These are phyloP conservation scores for Boechera retrofracta DNA, from an alignment of 345 rosid genomes.

Conservation along the genomic window DNA sequence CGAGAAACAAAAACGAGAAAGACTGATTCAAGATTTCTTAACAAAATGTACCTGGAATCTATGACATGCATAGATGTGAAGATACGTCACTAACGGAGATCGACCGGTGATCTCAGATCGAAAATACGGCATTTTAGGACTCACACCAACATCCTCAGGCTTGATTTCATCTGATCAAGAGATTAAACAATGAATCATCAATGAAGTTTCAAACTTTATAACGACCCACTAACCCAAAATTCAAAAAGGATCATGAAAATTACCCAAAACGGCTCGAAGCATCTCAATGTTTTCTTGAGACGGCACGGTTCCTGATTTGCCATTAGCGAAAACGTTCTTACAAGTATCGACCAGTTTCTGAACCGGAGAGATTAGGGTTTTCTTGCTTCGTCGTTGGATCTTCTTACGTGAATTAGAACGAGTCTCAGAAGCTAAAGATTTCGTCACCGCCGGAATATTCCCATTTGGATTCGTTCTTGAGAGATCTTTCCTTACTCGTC, in stretches of 20 bases:
- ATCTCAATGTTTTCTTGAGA: conserved; percentile 58
- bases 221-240: neutral
- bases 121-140: conserved; percentile 57
- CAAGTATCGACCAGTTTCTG: conserved; percentile 81
- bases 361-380: conserved; percentile 45
- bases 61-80: conserved; percentile 63
- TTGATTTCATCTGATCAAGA: conserved; percentile 59
- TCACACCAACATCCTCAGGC: conserved; percentile 71
- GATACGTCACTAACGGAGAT: conserved; percentile 64
- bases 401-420: conserved; percentile 38
- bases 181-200: neutral
- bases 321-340: conserved; percentile 65
- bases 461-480: conserved; percentile 25
- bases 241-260: neutral
- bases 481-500: conserved; percentile 31
- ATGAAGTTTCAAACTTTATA: neutral
- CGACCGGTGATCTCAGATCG: conserved; percentile 4
- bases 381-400: conserved; percentile 36
- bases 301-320: conserved; percentile 64
- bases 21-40: neutral
- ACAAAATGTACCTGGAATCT: conserved; percentile 66
- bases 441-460: conserved; percentile 19
- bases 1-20: too few species aligned
- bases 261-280: conserved; percentile 80
- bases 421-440: neutral